Base-by-base conservation (phyloP, 225 moss, liverwort and hornwort genomes). In the Neckera pumila region DNA sequence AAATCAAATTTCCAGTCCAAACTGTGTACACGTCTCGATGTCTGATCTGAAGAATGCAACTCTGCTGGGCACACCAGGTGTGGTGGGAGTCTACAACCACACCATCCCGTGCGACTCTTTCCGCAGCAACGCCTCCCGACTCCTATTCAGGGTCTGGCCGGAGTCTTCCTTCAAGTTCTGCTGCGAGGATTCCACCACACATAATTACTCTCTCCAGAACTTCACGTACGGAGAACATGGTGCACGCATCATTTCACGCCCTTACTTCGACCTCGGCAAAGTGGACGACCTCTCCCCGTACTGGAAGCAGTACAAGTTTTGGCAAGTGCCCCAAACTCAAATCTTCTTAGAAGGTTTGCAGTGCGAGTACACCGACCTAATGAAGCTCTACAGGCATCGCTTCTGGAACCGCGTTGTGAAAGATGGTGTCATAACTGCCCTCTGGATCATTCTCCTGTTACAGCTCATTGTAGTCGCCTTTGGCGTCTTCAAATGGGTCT, bases 291-390 rank as follows among this genome's bases (percentile, higher is more conserved):
- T 83, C 34, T 86, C 89, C 30, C 91, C 91, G 7, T 91, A 84
- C 80, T 91, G 49, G 67, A 15, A 0, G 64, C 89, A 91, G 30
- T 91, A 86, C 64, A 62, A 38, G 23, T 91, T 91, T 21, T 91
- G 87, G 84, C 84, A 73, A 76, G 90, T 88, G 11, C 81, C 80
- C 2, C 88, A 88, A 45, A 80, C 42, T 2, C 23, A n/a, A 38
- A 88, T 90, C 75, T 33, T 87, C 83, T 28, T 81, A 9, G 85
- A 85, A 38, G 81, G 88, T 16, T 33, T 90, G 20, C 20, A 33
- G 28, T 85, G 87, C 61, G 89, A 91, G 81, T 87, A 89, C 84
- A 87, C 85, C 17, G 87, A 91, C 69, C 47, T 91, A 1, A 36
- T 38, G 18, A 17, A 38, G 17, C 87, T 89, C 57, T 89, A 89